Conservation (phyloP, 805 yeast species). For the Candida qinlingensis region DNA sequence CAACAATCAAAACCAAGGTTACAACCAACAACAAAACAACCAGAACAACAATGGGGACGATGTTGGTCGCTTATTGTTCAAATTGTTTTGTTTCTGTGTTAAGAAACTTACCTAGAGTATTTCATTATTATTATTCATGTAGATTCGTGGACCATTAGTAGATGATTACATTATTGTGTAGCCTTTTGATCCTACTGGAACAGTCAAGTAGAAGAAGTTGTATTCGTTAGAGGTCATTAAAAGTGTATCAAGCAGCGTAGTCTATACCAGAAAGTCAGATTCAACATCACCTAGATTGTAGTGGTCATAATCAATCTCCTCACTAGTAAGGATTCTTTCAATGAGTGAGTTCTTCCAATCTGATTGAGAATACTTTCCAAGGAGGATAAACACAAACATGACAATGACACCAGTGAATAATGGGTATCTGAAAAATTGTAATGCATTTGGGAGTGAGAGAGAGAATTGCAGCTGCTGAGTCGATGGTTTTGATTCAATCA, state of each 20-base stretch:
- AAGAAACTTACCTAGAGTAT: slow-evolving; percentile 16
- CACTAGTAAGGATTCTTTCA: slow-evolving; percentile 1
- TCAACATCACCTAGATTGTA: slow-evolving; percentile 17
- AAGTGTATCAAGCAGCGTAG: background rate
- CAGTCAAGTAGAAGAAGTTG: background rate
- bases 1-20: slow-evolving; percentile 14
- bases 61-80: slow-evolving; percentile 19
- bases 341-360: slow-evolving; percentile 2
- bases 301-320: slow-evolving; percentile 21
- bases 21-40: slow-evolving; percentile 17
- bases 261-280: slow-evolving; percentile 8
- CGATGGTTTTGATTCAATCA: background rate
- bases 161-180: background rate
- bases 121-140: background rate
- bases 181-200: background rate
- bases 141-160: no score
- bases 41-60: slow-evolving; percentile 14
- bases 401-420: background rate
- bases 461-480: background rate
- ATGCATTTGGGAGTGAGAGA: background rate
- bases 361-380: background rate
- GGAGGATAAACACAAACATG: background rate
- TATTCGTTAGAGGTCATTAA: background rate
- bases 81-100: slow-evolving; percentile 31
- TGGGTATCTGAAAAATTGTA: background rate